These are phyloP conservation scores for Fusarium tanahbumbuense DNA, from an alignment of 2,329 filamentous ascomycete genomes.

Conservation along the genomic window DNA sequence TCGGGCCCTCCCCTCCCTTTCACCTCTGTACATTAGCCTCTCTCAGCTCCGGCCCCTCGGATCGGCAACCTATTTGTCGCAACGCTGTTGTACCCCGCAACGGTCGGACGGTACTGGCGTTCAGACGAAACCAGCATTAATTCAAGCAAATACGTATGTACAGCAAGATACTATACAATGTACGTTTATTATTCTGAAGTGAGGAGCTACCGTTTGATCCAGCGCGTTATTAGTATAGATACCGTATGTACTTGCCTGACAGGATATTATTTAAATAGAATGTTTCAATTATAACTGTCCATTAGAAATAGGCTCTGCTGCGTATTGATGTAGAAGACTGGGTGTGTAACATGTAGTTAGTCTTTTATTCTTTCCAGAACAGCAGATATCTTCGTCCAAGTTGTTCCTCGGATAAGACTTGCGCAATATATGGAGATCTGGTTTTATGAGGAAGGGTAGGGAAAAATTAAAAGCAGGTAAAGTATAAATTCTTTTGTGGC, in stretches of 20 bases:
- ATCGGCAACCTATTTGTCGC: conserved; percentile 46
- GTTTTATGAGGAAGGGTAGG: not conserved
- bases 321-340: not conserved
- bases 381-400: not conserved
- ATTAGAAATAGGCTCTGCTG: not conserved
- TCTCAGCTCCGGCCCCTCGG: conserved; percentile 41
- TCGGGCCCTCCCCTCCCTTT: not conserved
- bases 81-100: conserved; percentile 44
- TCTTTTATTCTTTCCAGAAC: not conserved
- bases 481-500: conserved; percentile 15
- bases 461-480: not conserved
- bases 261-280: not conserved
- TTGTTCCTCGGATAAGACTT: not conserved
- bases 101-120: conserved; percentile 45
- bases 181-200: conserved; percentile 16
- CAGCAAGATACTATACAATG: conserved; percentile 4
- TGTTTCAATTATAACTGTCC: not conserved
- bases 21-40: conserved; percentile 11
- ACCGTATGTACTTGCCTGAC: not conserved
- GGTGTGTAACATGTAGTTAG: not conserved
- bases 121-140: conserved; percentile 38
- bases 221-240: conserved; percentile 12
- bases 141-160: conserved; percentile 10
- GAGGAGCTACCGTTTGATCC: conserved; percentile 28
- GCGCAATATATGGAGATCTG: conserved; percentile 8